Percentiles rank a stretch among this genome's conserved stretches.
phyloP scores from a whole-genome alignment of 768 basidiomycete species.

The Termitomyces sp. region DNA sequence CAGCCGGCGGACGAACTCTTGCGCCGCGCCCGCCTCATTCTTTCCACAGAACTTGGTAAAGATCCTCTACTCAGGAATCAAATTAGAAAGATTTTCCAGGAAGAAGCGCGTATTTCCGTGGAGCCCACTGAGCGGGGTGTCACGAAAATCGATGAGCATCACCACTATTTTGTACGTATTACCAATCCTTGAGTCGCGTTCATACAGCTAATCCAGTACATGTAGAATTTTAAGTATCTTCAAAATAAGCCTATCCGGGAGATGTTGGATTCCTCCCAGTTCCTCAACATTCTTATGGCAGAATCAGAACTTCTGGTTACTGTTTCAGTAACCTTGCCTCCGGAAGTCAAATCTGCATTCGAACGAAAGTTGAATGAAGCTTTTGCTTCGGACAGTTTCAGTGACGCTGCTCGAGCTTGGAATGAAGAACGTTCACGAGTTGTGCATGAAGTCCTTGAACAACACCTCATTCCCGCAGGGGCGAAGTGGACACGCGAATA shows the following conservation, averaged over 20 bases:
- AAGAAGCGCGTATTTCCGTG: conserved; percentile 73
- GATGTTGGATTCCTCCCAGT: conserved; percentile 74
- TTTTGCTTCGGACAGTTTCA: conserved; percentile 81
- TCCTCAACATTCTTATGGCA: conserved; percentile 86
- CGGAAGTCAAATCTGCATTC: conserved; percentile 60
- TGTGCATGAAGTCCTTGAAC: conserved; percentile 74
- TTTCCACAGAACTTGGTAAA: conserved; percentile 88
- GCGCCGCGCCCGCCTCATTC: conserved; percentile 72
- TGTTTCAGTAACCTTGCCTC: conserved; percentile 64
- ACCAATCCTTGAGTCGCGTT: background rate
- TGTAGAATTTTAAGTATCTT: conserved; percentile 93
- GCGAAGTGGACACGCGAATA: conserved; percentile 89
- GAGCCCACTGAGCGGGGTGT: conserved; percentile 86
- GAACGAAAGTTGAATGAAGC: conserved; percentile 76
- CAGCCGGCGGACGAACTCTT: conserved; percentile 66
- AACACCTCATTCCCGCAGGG: conserved; percentile 80
- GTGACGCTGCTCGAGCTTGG: conserved; percentile 86
- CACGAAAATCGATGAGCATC: conserved; percentile 70
- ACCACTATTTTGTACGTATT: conserved; percentile 62
- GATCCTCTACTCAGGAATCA: conserved; percentile 84
- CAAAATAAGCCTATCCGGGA: conserved; percentile 68
- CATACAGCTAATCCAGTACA: conserved; percentile 5
- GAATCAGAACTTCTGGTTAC: conserved; percentile 87
- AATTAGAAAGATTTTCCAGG: conserved; percentile 72
- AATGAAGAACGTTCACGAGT: conserved; percentile 81